Base-by-base conservation (phyloP, 768 basidiomycete genomes). In the Baorangia bicolor region DNA sequence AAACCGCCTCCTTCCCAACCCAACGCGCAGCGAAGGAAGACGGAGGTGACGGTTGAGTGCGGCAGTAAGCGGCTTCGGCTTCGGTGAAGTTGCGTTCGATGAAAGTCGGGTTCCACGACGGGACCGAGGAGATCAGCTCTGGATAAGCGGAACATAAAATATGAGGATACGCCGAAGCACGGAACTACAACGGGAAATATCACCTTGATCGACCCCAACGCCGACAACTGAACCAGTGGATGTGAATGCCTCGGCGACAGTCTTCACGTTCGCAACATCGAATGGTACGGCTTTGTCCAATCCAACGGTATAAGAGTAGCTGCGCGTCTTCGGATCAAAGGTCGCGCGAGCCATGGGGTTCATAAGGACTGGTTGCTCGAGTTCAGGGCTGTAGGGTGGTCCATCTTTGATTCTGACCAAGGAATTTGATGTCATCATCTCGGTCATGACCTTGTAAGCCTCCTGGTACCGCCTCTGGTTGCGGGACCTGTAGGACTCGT, bases 11-110 rank as follows among this genome's bases (percentile, higher is more conserved):
- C 75, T 98, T 99, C 49, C 93, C 96, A 28, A 84, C 91, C 96
- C 97, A 99, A 53, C 95, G 90, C 34, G 91, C 95, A 21, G 97
- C 96, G 68, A 97, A 94, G 2, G 96, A 98, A 9, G 97, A 89
- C 1, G 82, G 73, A 18, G 92, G 85, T 45, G 90, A 91, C 3
- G 96, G 87, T 65, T 98, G 94, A n/a, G 81, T 64, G 48, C 76
- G 79, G 74, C 95, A 98, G 78, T 98, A 98, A 12, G 81, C 75
- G 62, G 88, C 82, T 75, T 99, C 97, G 23, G 80, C 85, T 11
- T 86, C 83, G 20, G 95, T 98, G 75, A 97, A 99, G 79, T 99
- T 99, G 59, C 94, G 89, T 52, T 82, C 66, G 51, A 97, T 77
- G 75, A 98, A 99, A 18, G 85, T 90, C 20, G 86, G 81, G 69